phyloP scores from a whole-genome alignment of 2,329 filamentous ascomycete genomes.

The Escovopsis sp. region DNA sequence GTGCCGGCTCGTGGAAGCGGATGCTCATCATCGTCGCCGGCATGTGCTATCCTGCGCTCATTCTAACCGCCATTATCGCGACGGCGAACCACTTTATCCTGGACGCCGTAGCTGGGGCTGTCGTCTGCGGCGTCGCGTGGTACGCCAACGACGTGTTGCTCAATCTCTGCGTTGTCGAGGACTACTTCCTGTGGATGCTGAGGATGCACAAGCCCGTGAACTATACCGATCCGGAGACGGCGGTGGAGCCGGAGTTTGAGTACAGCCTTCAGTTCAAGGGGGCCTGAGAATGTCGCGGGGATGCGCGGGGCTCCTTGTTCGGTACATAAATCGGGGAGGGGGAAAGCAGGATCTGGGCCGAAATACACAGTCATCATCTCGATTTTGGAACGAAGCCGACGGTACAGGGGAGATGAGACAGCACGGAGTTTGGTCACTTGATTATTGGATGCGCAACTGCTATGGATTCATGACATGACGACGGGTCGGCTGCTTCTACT shows the following conservation, averaged over 20 bases:
- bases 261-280: conserved; percentile 1
- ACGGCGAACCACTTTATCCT: conserved; percentile 63
- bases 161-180: conserved; percentile 51
- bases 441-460: no score
- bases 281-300: neutral
- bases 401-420: no score
- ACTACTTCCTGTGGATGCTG: conserved; percentile 49
- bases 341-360: no score
- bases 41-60: conserved; percentile 48
- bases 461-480: no score
- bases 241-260: conserved; percentile 20
- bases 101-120: conserved; percentile 53
- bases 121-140: conserved; percentile 53
- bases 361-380: no score
- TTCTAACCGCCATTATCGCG: conserved; percentile 53
- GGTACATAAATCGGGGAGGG: no score
- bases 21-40: conserved; percentile 31
- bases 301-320: no score
- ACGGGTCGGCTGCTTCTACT: no score
- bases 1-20: conserved; percentile 37
- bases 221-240: conserved; percentile 22
- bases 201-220: conserved; percentile 50
- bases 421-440: no score
- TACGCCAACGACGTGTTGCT: conserved; percentile 37
- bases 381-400: no score